Evolutionary conservation across 2,329 filamentous ascomycete species (phyloP), one percentile per base, ranked within the genome.

Genomic region (Colletotrichum sp.): DNA sequence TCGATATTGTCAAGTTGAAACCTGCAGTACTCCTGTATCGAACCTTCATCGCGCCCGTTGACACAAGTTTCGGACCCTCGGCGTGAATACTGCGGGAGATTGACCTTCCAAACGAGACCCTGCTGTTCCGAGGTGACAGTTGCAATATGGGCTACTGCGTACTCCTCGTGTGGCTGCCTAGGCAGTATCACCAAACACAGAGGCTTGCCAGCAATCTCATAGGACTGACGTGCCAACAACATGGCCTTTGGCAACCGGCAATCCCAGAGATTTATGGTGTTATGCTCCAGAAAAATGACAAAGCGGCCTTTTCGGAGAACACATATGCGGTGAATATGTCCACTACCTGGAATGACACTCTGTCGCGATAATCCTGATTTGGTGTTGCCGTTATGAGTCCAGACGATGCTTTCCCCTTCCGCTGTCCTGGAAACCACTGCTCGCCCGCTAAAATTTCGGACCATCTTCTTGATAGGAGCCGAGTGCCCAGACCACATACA

Each of bases 401-500:
- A 98, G 4, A 98, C 90, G 78, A 96, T 92, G 73, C 93, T 93
- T 82, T 98, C 95, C 75, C 95, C 94, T 58, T 92, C 89, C 74
- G 92, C 89, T 0, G 96, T 98, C 67, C 95, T 90, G 8, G 96
- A 98, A 36, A 98, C 92, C 58, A 98, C 87, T 6, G 95, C 94
- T 77, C 92, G 90, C 10, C 96, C 96, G 79, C 93, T 94, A 58
- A 94, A 94, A 80, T 96, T 97, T 76, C 96, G 93, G 61, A 97
- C 93, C 75, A 98, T 94, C 81, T 97, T 98, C 80, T 94, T 93
- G 76, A 98, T 92, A 0, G 95, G 89, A 18, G 90, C 90, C 18
- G 94, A 94, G 85, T 98, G 96, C 1, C 96, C 96, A 3, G 95
- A 95, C 95, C 96, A 97, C 2, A 92, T 89, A 3, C 92, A 90